Percentiles rank a stretch among this genome's conserved stretches.
Conservation (phyloP, 495 filamentous ascomycete species). For the Neurospora sp. region DNA sequence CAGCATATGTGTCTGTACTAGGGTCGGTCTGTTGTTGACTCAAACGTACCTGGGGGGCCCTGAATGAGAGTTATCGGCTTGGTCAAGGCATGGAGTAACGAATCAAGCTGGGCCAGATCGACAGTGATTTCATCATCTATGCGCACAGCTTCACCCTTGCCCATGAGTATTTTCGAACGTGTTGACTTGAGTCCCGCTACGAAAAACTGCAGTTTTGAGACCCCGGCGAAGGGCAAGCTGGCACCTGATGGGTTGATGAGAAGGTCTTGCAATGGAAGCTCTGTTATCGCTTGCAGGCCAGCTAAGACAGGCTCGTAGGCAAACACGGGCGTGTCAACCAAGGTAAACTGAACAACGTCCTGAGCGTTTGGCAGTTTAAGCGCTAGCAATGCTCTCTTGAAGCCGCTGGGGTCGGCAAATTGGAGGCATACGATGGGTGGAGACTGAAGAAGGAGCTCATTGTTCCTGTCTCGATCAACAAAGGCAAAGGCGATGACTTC, state of each 20-base stretch:
- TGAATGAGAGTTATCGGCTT: slow-evolving; percentile 56
- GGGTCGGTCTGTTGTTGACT: not conserved
- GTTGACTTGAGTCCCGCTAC: not conserved
- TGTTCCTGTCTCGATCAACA: slow-evolving; percentile 39
- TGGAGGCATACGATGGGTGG: slow-evolving; percentile 45
- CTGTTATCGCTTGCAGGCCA: slow-evolving; percentile 45
- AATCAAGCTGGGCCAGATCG: slow-evolving; percentile 50
- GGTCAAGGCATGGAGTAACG: slow-evolving; percentile 44
- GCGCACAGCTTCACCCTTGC: not conserved
- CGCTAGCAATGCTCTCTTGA: slow-evolving; percentile 25
- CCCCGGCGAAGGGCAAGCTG: not conserved
- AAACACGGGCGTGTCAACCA: slow-evolving; percentile 58
- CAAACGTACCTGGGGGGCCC: slow-evolving; percentile 58
- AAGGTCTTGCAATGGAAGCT: slow-evolving; percentile 43
- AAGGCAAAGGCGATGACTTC: slow-evolving; percentile 53
- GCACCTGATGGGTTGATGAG: slow-evolving; percentile 27
- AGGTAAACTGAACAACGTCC: slow-evolving; percentile 34
- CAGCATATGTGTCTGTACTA: not conserved
- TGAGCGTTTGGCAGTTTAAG: slow-evolving; percentile 32
- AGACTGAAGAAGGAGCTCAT: slow-evolving; percentile 28
- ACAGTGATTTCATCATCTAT: slow-evolving; percentile 19
- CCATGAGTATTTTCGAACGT: not conserved
- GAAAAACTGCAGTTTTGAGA: not conserved
- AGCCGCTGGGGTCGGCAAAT: slow-evolving; percentile 31
- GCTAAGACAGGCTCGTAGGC: slow-evolving; percentile 61